A percentile compares a stretch with the other conserved stretches of the same genome.
Evolutionary conservation across 441 rosid genomes (phyloP).

Genomic region (Kokia cookei): DNA sequence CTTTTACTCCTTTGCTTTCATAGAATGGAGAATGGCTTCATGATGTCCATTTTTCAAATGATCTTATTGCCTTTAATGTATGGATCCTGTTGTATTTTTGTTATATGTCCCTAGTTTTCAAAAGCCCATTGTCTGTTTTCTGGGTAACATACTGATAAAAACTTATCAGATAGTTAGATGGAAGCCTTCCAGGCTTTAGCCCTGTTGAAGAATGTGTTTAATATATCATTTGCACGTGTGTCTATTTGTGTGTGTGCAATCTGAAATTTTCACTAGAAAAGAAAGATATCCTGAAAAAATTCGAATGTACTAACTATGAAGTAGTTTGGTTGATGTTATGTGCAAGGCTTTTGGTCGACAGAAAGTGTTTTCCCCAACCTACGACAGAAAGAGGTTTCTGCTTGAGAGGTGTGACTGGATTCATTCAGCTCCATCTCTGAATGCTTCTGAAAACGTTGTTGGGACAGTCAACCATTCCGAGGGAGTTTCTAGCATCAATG

Average conservation of each 20-base stretch:
- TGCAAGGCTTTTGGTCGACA: constrained; percentile 56
- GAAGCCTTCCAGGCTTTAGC: neutral
- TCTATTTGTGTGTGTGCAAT: neutral
- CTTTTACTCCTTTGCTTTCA: neutral
- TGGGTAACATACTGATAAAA: neutral
- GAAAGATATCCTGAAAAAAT: neutral
- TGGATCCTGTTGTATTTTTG: neutral
- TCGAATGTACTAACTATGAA: constrained; percentile 29
- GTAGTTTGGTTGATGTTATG: constrained; percentile 50
- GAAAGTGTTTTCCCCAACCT: constrained; percentile 9
- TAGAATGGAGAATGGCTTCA: neutral
- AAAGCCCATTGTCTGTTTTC: neutral
- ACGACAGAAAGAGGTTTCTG: constrained; percentile 10
- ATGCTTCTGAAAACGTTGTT: constrained; percentile 15
- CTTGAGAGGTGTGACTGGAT: constrained; percentile 32
- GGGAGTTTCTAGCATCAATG: constrained; percentile 16
- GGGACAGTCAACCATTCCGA: constrained; percentile 22
- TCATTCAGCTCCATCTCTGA: constrained; percentile 33
- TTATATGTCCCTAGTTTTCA: neutral
- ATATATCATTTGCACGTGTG: neutral
- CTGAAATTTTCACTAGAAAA: neutral
- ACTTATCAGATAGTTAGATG: neutral
- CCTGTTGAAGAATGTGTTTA: neutral
- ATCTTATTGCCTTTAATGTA: neutral
- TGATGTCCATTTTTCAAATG: neutral